Conservation (phyloP, 2,329 filamentous ascomycete genomes). For the Zasmidium citrigriseum region DNA sequence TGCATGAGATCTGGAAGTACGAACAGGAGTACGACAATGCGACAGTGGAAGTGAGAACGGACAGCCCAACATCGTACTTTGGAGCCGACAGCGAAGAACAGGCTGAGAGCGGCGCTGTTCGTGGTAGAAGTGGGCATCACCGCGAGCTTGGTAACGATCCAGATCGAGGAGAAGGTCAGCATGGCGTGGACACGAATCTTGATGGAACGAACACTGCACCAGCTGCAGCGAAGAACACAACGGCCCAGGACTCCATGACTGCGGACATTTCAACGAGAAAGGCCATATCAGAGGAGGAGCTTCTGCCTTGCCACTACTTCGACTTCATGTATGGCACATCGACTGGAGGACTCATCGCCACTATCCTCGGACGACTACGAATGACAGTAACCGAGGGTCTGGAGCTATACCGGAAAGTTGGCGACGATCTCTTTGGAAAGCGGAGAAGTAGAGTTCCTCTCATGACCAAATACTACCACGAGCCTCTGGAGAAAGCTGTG, state of each 20-base stretch:
- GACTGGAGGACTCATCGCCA: slow-evolving; percentile 54
- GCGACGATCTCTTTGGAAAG: slow-evolving; percentile 50
- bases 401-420: slow-evolving; percentile 49
- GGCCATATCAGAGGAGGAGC: slow-evolving; percentile 43
- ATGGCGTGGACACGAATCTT: slow-evolving; percentile 16
- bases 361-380: slow-evolving; percentile 51
- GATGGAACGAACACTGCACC: slow-evolving; percentile 8
- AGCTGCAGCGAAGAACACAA: slow-evolving; percentile 17
- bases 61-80: slow-evolving; percentile 19
- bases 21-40: slow-evolving; percentile 41
- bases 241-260: slow-evolving; percentile 23
- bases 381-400: slow-evolving; percentile 52
- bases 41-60: slow-evolving; percentile 17
- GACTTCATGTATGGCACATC: slow-evolving; percentile 57
- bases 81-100: slow-evolving; percentile 12
- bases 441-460: slow-evolving; percentile 46
- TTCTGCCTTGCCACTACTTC: slow-evolving; percentile 55
- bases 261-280: slow-evolving; percentile 21
- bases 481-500: slow-evolving; percentile 51
- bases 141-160: slow-evolving; percentile 17
- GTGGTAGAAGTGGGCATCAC: slow-evolving; percentile 16
- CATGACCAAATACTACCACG: slow-evolving; percentile 52
- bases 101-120: slow-evolving; percentile 15
- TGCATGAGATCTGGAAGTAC: slow-evolving; percentile 50
- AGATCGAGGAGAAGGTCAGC: slow-evolving; percentile 15